These are phyloP conservation scores for Nemania sp. DNA, from an alignment of 2,329 filamentous ascomycete genomes.

Conservation along the genomic window DNA sequence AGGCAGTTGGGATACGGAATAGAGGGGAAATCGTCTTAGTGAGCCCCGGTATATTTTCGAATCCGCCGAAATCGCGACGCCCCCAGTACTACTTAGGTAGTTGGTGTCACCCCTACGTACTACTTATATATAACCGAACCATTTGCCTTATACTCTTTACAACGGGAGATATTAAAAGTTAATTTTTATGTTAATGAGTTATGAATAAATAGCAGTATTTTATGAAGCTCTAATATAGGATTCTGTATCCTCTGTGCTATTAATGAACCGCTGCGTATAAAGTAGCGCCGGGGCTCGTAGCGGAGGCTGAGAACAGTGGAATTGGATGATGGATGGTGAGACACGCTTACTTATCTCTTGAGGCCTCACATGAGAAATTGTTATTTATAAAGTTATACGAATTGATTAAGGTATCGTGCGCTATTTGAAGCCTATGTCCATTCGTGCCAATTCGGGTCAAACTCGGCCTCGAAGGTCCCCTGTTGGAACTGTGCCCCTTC, in stretches of 20 bases:
- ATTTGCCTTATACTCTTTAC: too few relatives aligned
- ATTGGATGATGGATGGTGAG: slow-evolving; percentile 19
- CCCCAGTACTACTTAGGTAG: too few relatives aligned
- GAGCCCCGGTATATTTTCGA: background rate
- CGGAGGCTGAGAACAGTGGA: slow-evolving; percentile 17
- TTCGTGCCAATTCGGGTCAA: slow-evolving; percentile 42
- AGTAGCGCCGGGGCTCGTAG: too few relatives aligned
- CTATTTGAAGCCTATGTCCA: slow-evolving; percentile 39
- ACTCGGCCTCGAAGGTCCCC: background rate
- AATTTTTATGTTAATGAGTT: too few relatives aligned
- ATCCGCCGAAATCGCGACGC: slow-evolving; percentile 28
- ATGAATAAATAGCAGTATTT: too few relatives aligned
- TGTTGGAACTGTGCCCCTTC: slow-evolving; percentile 58
- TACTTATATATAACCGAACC: too few relatives aligned
- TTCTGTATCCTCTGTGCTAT: too few relatives aligned
- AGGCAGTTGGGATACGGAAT: background rate
- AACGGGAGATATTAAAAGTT: too few relatives aligned
- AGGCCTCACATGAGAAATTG: background rate
- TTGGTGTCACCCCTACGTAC: background rate
- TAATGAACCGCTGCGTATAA: too few relatives aligned
- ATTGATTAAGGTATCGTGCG: background rate
- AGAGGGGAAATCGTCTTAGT: background rate
- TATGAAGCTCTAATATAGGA: too few relatives aligned
- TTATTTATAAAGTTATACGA: background rate
- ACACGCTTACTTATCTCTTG: slow-evolving; percentile 5